Conservation (phyloP, 2,329 filamentous ascomycete species). For the Sarocladium brachiariae region DNA sequence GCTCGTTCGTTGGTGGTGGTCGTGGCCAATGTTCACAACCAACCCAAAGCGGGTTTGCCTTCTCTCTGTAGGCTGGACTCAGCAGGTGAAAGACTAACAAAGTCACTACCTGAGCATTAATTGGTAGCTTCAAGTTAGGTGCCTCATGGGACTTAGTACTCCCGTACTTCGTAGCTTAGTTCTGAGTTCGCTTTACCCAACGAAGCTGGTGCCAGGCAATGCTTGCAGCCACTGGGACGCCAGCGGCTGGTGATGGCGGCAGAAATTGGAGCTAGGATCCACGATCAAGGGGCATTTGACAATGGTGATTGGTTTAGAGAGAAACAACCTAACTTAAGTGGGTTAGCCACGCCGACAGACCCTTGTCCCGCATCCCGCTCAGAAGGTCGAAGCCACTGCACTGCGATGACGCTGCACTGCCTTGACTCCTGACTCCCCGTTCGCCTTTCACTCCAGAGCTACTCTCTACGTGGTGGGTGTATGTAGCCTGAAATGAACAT, state of each 20-base stretch:
- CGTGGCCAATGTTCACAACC: too few species aligned
- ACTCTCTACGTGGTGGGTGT: too few species aligned
- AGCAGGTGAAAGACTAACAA: too few species aligned
- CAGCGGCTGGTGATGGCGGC: background rate
- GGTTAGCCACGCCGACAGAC: background rate
- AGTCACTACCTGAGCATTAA: too few species aligned
- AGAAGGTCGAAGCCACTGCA: background rate
- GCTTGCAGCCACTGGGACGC: background rate
- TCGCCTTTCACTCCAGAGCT: too few species aligned
- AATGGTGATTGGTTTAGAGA: background rate
- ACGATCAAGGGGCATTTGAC: background rate
- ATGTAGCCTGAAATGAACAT: too few species aligned
- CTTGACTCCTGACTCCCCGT: too few species aligned
- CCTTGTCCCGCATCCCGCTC: conserved; percentile 3
- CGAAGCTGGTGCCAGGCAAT: background rate
- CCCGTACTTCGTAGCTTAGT: too few species aligned
- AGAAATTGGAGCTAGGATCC: background rate
- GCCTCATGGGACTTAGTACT: too few species aligned
- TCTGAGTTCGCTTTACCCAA: background rate
- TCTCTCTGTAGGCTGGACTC: background rate
- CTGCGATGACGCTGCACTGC: too few species aligned
- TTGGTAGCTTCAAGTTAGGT: too few species aligned
- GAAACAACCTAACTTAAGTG: background rate
- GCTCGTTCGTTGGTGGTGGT: background rate
- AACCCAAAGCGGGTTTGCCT: background rate